Conservation (phyloP, 2,329 filamentous ascomycete genomes). For the Fusarium annulatum region DNA sequence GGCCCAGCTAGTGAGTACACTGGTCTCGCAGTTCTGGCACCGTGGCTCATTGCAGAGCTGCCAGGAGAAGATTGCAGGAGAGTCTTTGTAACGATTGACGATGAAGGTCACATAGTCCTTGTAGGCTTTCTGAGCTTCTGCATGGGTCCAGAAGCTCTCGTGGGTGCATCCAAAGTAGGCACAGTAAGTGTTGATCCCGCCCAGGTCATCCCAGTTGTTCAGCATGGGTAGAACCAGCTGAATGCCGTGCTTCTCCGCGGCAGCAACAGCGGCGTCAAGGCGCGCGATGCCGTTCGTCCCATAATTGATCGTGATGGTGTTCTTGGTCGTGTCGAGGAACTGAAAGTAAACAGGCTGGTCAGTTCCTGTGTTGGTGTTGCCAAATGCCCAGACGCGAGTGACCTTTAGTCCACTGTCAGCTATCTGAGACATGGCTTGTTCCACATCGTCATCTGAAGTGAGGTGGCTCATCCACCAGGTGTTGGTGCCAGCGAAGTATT, state of each 20-base stretch:
- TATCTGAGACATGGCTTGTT: slow-evolving; percentile 8
- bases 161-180: slow-evolving; percentile 8
- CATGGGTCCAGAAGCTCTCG: background rate
- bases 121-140: background rate
- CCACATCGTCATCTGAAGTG: background rate
- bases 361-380: background rate
- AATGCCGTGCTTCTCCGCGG: background rate
- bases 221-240: background rate
- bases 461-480: slow-evolving; percentile 12
- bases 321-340: background rate
- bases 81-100: background rate
- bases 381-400: background rate
- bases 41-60: slow-evolving; percentile 5
- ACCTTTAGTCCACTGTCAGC: background rate
- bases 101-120: background rate
- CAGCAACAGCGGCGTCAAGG: background rate
- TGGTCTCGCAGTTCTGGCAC: background rate
- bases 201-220: slow-evolving; percentile 3
- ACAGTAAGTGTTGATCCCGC: background rate
- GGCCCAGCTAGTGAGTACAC: background rate
- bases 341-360: slow-evolving; percentile 6
- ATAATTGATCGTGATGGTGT: background rate
- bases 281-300: background rate
- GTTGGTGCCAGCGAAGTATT: slow-evolving; percentile 4
- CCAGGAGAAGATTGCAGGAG: background rate